phyloP scores from a whole-genome alignment of 2,329 filamentous ascomycete species.

The Colletotrichum camelliae region DNA sequence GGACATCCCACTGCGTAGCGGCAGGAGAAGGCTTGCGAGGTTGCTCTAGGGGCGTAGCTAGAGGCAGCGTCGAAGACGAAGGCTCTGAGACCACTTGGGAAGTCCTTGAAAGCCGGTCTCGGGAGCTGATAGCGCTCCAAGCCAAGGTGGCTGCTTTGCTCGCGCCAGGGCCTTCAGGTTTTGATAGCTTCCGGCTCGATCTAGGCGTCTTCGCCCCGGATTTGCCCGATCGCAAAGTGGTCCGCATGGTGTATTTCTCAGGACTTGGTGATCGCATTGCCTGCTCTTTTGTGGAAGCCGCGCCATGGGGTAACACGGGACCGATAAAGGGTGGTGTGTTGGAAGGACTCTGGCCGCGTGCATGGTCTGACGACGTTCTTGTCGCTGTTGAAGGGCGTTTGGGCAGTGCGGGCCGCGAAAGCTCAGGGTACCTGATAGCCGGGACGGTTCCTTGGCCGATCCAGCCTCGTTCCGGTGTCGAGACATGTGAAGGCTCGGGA shows the following conservation, averaged over 20 bases:
- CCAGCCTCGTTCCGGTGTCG: slow-evolving; percentile 55
- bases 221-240: slow-evolving; percentile 61
- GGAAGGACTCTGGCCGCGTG: slow-evolving; percentile 27
- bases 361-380: slow-evolving; percentile 57
- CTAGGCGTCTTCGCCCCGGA: slow-evolving; percentile 47
- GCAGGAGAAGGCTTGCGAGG: slow-evolving; percentile 34
- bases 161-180: slow-evolving; percentile 54
- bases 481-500: background rate
- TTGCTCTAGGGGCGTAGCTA: slow-evolving; percentile 36
- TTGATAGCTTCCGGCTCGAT: slow-evolving; percentile 44
- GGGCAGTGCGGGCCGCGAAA: slow-evolving; percentile 72
- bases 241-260: slow-evolving; percentile 67
- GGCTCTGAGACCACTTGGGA: slow-evolving; percentile 28
- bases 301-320: slow-evolving; percentile 34
- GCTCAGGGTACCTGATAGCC: slow-evolving; percentile 77
- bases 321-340: slow-evolving; percentile 26
- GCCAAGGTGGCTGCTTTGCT: slow-evolving; percentile 70
- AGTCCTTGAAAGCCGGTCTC: slow-evolving; percentile 37
- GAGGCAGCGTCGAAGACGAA: slow-evolving; percentile 21
- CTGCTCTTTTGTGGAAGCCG: slow-evolving; percentile 39
- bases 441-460: slow-evolving; percentile 85
- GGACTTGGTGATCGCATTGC: slow-evolving; percentile 58
- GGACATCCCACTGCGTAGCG: slow-evolving; percentile 57
- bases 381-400: slow-evolving; percentile 62
- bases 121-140: slow-evolving; percentile 56